A percentile compares a stretch with the other conserved stretches of the same genome.
phyloP scores from a whole-genome alignment of 2,329 filamentous ascomycete genomes.

The Penicillium sp. region DNA sequence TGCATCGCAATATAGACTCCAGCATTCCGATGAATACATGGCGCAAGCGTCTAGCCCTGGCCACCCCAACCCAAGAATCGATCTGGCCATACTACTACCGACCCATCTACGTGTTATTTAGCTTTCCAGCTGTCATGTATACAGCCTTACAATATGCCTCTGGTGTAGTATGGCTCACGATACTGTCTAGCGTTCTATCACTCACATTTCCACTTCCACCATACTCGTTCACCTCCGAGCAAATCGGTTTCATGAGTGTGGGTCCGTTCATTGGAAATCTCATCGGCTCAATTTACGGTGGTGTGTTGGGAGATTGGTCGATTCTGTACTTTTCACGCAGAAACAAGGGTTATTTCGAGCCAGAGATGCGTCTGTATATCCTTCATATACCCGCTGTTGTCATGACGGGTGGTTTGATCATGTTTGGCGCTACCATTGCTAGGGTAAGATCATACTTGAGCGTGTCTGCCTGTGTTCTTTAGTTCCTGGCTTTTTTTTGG shows the following conservation, averaged over 20 bases:
- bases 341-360: conserved; percentile 51
- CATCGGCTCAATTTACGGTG: conserved; percentile 43
- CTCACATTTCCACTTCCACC: conserved; percentile 38
- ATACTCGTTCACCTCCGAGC: conserved; percentile 33
- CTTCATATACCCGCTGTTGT: conserved; percentile 37
- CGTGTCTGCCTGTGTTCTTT: neutral
- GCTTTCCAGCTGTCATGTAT: conserved; percentile 44
- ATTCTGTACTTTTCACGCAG: conserved; percentile 45
- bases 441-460: conserved; percentile 25
- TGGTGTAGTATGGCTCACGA: conserved; percentile 38
- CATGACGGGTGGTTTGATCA: conserved; percentile 45
- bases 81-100: conserved; percentile 35
- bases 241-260: conserved; percentile 35
- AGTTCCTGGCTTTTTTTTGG: too few species aligned
- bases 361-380: conserved; percentile 50
- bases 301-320: conserved; percentile 40
- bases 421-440: conserved; percentile 43
- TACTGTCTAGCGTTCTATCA: conserved; percentile 32
- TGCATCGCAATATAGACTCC: conserved; percentile 25
- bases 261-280: conserved; percentile 43
- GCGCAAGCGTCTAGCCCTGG: conserved; percentile 26
- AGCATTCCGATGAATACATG: conserved; percentile 29
- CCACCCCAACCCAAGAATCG: conserved; percentile 25
- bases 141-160: conserved; percentile 43
- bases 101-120: conserved; percentile 30